Conservation (phyloP, 495 filamentous ascomycete genomes). For the Aspergillus ostianus region DNA sequence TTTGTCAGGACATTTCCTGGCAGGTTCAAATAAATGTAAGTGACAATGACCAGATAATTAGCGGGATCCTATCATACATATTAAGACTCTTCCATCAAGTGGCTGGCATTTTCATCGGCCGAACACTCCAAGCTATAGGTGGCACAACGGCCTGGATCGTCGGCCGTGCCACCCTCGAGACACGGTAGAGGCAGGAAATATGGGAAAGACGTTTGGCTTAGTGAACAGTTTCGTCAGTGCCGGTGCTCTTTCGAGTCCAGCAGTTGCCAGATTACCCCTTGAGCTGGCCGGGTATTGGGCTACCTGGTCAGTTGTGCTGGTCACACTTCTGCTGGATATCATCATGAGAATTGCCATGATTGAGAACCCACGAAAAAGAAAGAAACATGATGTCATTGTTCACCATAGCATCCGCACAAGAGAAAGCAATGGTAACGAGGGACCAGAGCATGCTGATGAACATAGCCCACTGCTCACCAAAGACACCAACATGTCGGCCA, state of each 20-base stretch:
- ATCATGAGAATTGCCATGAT: constrained; percentile 32
- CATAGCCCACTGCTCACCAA: constrained; percentile 8
- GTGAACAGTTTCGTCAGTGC: constrained; percentile 17
- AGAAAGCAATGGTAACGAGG: too few species aligned
- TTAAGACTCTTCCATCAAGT: constrained; percentile 17
- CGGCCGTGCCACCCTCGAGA: constrained; percentile 29
- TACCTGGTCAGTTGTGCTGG: constrained; percentile 25
- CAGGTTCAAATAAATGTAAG: constrained; percentile 20
- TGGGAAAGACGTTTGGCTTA: constrained; percentile 27
- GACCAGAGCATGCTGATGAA: neutral
- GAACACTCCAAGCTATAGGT: constrained; percentile 29
- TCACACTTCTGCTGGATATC: constrained; percentile 27
- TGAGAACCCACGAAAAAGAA: constrained; percentile 16
- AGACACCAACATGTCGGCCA: neutral
- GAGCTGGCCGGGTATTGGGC: constrained; percentile 30
- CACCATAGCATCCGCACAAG: too few species aligned
- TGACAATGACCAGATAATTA: neutral
- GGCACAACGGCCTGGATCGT: constrained; percentile 30
- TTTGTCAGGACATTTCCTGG: constrained; percentile 20
- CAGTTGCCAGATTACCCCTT: constrained; percentile 25
- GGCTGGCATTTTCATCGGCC: constrained; percentile 24
- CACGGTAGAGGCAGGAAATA: constrained; percentile 26
- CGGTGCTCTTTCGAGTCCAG: constrained; percentile 25
- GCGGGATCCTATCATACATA: neutral
- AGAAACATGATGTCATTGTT: too few species aligned